Percentiles rank a stretch among this genome's conserved stretches.
phyloP scores from a whole-genome alignment of 1,284 basidiomycete genomes.

The Puccinia hordei region DNA sequence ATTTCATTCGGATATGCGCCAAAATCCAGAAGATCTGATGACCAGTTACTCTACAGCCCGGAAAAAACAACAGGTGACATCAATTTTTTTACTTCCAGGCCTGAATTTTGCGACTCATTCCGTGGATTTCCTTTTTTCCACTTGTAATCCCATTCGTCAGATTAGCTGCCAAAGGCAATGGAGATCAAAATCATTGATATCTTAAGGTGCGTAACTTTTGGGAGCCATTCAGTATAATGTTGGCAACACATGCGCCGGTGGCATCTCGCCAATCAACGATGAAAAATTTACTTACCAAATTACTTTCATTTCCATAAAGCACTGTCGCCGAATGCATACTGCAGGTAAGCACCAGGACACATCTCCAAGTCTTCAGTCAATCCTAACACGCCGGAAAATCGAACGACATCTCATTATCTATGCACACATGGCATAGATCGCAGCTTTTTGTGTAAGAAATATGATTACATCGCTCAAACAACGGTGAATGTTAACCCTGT shows the following conservation, averaged over 20 bases:
- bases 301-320: neutral
- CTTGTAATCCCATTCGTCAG: neutral
- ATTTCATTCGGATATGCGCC: no score
- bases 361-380: neutral
- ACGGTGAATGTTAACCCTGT: neutral
- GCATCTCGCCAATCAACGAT: no score
- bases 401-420: neutral
- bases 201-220: neutral
- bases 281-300: neutral
- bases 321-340: slow-evolving; percentile 31
- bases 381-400: neutral
- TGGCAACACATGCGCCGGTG: no score
- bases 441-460: slow-evolving; percentile 40
- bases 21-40: neutral
- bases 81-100: neutral
- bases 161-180: neutral
- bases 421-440: neutral
- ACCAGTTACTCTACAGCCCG: neutral
- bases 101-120: neutral
- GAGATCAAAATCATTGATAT: neutral
- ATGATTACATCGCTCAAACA: neutral
- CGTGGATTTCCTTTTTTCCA: neutral
- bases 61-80: neutral
- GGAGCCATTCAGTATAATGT: no score
- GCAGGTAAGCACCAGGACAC: slow-evolving; percentile 12